Evolutionary conservation across 169 alveolate genomes (phyloP).

Genomic region (Plasmodium adleri): DNA sequence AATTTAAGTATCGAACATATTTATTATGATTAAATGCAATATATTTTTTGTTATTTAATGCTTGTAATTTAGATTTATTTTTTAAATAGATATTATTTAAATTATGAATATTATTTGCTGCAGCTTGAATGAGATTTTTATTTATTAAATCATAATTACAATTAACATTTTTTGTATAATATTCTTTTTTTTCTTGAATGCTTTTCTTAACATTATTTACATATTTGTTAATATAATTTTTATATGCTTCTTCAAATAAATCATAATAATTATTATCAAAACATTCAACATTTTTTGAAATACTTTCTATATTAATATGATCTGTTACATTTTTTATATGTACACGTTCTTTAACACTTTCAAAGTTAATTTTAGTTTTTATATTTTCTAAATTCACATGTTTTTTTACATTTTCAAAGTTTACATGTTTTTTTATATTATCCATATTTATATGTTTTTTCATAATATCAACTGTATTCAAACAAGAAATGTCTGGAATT

Average conservation of each 20-base stretch:
- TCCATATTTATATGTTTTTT: slow-evolving; percentile 6
- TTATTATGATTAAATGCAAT: slow-evolving; percentile 43
- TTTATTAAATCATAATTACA: slow-evolving; percentile 20
- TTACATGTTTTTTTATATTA: neutral
- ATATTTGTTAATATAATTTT: slow-evolving; percentile 21
- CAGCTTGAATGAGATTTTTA: neutral
- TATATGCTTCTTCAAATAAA: slow-evolving; percentile 28
- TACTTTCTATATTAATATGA: slow-evolving; percentile 5
- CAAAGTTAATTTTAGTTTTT: neutral
- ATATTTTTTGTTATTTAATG: slow-evolving; percentile 11
- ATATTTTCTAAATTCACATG: slow-evolving; percentile 24
- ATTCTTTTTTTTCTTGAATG: neutral
- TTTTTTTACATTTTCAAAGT: neutral
- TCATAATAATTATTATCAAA: slow-evolving; percentile 32
- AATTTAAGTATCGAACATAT: slow-evolving; percentile 1
- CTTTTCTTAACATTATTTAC: slow-evolving; percentile 13
- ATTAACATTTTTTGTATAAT: neutral
- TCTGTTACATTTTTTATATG: neutral
- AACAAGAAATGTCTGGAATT: slow-evolving; percentile 1
- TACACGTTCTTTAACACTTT: neutral
- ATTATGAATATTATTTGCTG: slow-evolving; percentile 13
- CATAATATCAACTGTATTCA: neutral
- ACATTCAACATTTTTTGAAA: slow-evolving; percentile 13
- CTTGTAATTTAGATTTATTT: neutral
- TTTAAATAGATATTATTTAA: neutral